Base-by-base conservation (phyloP, 768 basidiomycete genomes). In the Mycena belliarum region DNA sequence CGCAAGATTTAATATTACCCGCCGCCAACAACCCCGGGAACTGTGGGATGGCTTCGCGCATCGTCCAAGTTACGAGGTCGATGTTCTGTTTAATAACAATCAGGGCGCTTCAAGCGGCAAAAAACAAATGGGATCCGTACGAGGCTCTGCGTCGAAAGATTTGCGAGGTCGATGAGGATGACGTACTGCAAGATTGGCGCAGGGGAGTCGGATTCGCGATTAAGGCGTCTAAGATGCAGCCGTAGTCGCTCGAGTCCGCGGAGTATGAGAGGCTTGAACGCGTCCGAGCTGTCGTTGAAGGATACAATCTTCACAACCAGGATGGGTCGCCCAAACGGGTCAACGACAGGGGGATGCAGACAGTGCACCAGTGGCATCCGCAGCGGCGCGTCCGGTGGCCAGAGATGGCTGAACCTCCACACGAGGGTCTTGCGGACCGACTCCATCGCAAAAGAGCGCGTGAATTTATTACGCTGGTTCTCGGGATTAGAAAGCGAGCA, bases 1-100 rank as follows among this genome's bases (percentile, higher is more conserved):
- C 25, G 37, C 42, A 44, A 49, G 24, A 40, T 33, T 38, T 35
- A 45, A 50, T 65, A 75, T 63, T 68, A 86, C 89, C 86, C 69
- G 86, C 88, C 33, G 83, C 88, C 28, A 91, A 73, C 83, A 91
- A 82, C 52, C 89, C 89, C 49, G 90, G 87, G 73, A 84, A 91
- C 49, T 81, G 80, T 35, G 88, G 88, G 41, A 86, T 76, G 28
- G 87, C 76, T 63, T 91, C 87, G 58, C 80, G 80, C 56, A 86
- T 66, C 45, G 81, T 79, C 86, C 86, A 91, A 20, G 79, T 75
- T 42, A 87, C 74, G 8, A 88, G 70, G 61, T 89, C 85, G 37
- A 85, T 65, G 64, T 80, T 81, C 85, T 90, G 33, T 4, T 4
- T 6, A 4, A 40, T 61, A 48, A 44, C 52, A 28, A 62, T 61